A percentile compares a stretch with the other conserved stretches of the same genome.
Conservation (phyloP, 2,329 filamentous ascomycete species). For the Pseudocercospora crystallina region DNA sequence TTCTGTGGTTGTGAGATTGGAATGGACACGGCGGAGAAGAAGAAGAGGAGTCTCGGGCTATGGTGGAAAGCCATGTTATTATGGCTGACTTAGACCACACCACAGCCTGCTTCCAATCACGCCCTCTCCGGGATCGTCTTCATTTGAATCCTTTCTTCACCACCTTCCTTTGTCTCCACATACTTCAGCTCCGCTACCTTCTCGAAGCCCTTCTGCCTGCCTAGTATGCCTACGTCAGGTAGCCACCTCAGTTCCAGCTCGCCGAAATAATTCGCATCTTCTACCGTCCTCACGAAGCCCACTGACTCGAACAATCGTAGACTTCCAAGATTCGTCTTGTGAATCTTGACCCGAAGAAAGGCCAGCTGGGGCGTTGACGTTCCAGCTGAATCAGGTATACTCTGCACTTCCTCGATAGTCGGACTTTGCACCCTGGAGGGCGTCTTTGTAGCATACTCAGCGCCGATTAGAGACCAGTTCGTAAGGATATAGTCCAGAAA, state of each 20-base stretch:
- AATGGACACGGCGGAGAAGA: background rate
- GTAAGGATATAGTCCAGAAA: constrained; percentile 68
- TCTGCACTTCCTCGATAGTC: constrained; percentile 18
- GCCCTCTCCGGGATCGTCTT: no score
- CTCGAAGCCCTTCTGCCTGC: constrained; percentile 21
- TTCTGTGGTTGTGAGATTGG: no score
- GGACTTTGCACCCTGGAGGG: constrained; percentile 7
- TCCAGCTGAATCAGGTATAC: background rate
- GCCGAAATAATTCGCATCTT: constrained; percentile 63
- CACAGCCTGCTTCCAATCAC: no score
- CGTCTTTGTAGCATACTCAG: constrained; percentile 19
- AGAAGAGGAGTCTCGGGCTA: constrained; percentile 2
- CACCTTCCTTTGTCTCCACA: background rate
- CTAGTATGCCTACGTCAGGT: constrained; percentile 17
- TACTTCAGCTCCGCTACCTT: constrained; percentile 13
- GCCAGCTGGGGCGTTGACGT: constrained; percentile 29
- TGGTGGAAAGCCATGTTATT: constrained; percentile 10
- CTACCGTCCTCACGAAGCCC: constrained; percentile 54
- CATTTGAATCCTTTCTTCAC: no score
- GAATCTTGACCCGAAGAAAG: constrained; percentile 63
- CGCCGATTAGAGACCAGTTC: constrained; percentile 52
- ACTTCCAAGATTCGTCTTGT: constrained; percentile 56
- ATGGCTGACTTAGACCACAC: background rate
- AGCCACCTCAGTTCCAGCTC: constrained; percentile 60
- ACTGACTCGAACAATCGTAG: constrained; percentile 61